Percentiles rank a stretch among this genome's conserved stretches.
Conservation (phyloP, 2,329 filamentous ascomycete species). For the Madurella fahalii region DNA sequence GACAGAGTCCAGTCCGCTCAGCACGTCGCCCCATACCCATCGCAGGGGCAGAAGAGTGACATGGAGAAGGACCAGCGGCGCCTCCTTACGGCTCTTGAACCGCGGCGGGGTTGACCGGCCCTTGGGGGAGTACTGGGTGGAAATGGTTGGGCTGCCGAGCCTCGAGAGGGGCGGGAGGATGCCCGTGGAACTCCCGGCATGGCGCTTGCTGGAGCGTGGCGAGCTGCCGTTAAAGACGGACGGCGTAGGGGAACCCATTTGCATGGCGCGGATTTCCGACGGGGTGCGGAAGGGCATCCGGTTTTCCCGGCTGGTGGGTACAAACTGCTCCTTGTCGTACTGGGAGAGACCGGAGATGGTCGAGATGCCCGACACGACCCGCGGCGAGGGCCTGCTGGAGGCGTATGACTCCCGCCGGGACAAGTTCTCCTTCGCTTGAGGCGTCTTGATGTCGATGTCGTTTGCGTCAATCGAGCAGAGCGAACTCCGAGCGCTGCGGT, state of each 20-base stretch:
- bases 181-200: slow-evolving; percentile 27
- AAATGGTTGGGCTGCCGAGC: slow-evolving; percentile 50
- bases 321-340: slow-evolving; percentile 47
- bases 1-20: slow-evolving; percentile 39
- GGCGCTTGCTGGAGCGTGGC: slow-evolving; percentile 50
- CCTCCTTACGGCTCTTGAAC: slow-evolving; percentile 52
- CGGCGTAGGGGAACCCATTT: slow-evolving; percentile 64
- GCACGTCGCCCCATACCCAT: slow-evolving; percentile 58
- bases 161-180: slow-evolving; percentile 48
- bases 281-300: slow-evolving; percentile 66
- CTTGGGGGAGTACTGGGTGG: slow-evolving; percentile 53
- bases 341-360: slow-evolving; percentile 50
- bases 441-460: slow-evolving; percentile 12
- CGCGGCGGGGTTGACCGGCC: slow-evolving; percentile 51
- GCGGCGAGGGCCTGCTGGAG: slow-evolving; percentile 34
- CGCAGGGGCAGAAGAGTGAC: slow-evolving; percentile 70
- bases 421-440: slow-evolving; percentile 29
- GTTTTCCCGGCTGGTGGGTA: slow-evolving; percentile 54
- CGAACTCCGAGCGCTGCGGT: slow-evolving; percentile 54
- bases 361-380: slow-evolving; percentile 47
- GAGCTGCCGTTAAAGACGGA: slow-evolving; percentile 51
- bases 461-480: slow-evolving; percentile 43
- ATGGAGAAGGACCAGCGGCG: slow-evolving; percentile 71
- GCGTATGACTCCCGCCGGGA: slow-evolving; percentile 23
- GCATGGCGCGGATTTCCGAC: slow-evolving; percentile 65